Evolutionary conservation across 495 filamentous ascomycete genomes (phyloP), one percentile per base, ranked within the genome.

Genomic region (Peziza echinospora): DNA sequence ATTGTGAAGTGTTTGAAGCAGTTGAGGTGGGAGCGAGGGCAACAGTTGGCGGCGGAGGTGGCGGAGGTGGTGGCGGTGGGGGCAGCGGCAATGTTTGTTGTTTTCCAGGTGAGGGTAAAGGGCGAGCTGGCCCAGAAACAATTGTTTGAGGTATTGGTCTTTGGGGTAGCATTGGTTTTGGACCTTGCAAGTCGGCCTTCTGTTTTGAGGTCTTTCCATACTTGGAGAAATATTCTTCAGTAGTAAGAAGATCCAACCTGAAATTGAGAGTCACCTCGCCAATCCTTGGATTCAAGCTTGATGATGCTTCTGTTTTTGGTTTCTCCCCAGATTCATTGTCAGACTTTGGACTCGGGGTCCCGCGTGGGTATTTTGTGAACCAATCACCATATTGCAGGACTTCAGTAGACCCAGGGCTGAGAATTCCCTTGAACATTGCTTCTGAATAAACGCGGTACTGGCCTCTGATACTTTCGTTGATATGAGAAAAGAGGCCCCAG

Each of bases 341-440:
- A 43, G 82, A 82, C 13, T 11, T 37, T 3, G 30, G 6, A 13
- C 13, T 17, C 4, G 30, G 19, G 19, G 94, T 82, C 9, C 89
- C 89, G 54, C 89, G 83, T 1, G 89, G 89, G 63, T 94, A 94
- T 52, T 82, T 77, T 57, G 86, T 76, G 56, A 94, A 94, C 89
- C 89, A 97, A 62, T 97, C 89, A 26, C 86, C 86, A 54, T 96
- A 97, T 57, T 94, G 87, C 65, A 93, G 86, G 60, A 93, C 82
- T 10, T 66, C 63, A 1, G 71, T 64, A 30, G 75, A 63, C 43
- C 61, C 69, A 44, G 73, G 68, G 46, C 64, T 68, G 4, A 67
- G 64, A 2, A 66, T 61, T 24, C 65, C 67, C 22, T 66, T 67
- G 43, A 72, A 63, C 21, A 77, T 72, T 24, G 80, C 79, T 62